Conservation (phyloP, 2,329 filamentous ascomycete genomes). For the Trichophyton schoenleinii region DNA sequence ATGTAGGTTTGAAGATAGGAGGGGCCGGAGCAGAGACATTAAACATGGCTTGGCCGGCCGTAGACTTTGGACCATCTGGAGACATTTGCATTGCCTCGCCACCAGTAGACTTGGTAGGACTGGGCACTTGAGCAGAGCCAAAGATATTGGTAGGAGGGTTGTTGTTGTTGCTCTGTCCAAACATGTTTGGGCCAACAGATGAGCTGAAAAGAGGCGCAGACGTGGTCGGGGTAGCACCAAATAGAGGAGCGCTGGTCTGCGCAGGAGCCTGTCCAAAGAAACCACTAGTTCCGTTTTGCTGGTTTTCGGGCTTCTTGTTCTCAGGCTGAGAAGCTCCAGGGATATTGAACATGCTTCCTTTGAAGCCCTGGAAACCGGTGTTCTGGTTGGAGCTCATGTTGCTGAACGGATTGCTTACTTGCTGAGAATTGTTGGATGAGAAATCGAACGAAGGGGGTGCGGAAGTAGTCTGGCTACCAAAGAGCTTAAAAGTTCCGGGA, state of each 20-base stretch:
- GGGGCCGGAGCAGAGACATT: slow-evolving; percentile 14
- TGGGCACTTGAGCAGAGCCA: slow-evolving; percentile 5
- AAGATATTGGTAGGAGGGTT: slow-evolving; percentile 9
- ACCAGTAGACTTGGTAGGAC: neutral
- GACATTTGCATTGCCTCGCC: slow-evolving; percentile 26
- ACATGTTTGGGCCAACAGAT: slow-evolving; percentile 13
- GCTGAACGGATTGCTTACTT: slow-evolving; percentile 26
- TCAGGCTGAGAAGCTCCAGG: slow-evolving; percentile 15
- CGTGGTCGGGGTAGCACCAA: slow-evolving; percentile 10
- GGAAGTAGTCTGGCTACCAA: slow-evolving; percentile 12
- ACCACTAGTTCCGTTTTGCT: slow-evolving; percentile 4
- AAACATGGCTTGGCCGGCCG: slow-evolving; percentile 15
- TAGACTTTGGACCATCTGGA: slow-evolving; percentile 17
- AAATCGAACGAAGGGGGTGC: slow-evolving; percentile 24
- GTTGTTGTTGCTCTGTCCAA: neutral
- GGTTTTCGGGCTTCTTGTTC: slow-evolving; percentile 5
- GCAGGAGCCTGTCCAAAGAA: slow-evolving; percentile 10
- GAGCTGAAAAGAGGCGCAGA: slow-evolving; percentile 19
- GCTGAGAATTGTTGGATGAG: slow-evolving; percentile 16
- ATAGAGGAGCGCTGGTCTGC: slow-evolving; percentile 2
- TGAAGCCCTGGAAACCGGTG: slow-evolving; percentile 21
- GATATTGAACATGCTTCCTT: slow-evolving; percentile 24
- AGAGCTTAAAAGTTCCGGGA: slow-evolving; percentile 8
- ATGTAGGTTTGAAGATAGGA: slow-evolving; percentile 15
- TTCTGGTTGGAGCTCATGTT: slow-evolving; percentile 18